phyloP scores from a whole-genome alignment of 2,329 filamentous ascomycete genomes.

The Lachnellula subtilissima region DNA sequence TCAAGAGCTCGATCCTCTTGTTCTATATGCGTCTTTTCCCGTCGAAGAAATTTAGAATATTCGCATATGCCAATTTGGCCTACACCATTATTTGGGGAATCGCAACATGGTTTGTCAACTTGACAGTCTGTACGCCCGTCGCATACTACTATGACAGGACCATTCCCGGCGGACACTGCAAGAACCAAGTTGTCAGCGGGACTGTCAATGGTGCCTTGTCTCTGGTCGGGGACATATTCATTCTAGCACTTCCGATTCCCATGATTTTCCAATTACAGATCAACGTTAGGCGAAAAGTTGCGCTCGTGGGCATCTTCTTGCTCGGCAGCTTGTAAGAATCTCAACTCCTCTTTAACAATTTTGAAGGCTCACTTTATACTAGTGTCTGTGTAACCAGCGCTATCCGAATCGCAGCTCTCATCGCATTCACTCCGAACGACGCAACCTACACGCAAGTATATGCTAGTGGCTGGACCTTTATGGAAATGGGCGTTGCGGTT shows the following conservation, averaged over 20 bases:
- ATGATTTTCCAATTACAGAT: slow-evolving; percentile 14
- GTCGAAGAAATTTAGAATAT: slow-evolving; percentile 11
- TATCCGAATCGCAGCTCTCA: background rate
- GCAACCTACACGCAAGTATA: slow-evolving; percentile 19
- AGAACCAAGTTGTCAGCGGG: slow-evolving; percentile 15
- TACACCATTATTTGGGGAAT: slow-evolving; percentile 19
- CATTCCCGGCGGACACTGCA: slow-evolving; percentile 11
- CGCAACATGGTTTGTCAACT: slow-evolving; percentile 15
- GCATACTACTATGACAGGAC: slow-evolving; percentile 20
- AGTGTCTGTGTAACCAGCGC: background rate
- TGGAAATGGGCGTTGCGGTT: slow-evolving; percentile 32
- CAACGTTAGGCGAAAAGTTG: slow-evolving; percentile 8
- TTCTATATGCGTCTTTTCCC: slow-evolving; percentile 22
- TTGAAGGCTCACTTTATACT: background rate
- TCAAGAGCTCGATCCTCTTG: slow-evolving; percentile 22
- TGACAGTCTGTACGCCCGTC: slow-evolving; percentile 17
- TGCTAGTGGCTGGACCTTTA: slow-evolving; percentile 38
- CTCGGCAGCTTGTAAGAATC: slow-evolving; percentile 13
- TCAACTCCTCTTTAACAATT: slow-evolving; percentile 5
- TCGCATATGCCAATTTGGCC: slow-evolving; percentile 12
- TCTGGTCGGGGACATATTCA: slow-evolving; percentile 13
- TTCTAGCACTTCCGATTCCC: slow-evolving; percentile 12
- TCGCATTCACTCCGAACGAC: slow-evolving; percentile 2
- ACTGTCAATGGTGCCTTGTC: slow-evolving; percentile 15
- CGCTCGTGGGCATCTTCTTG: slow-evolving; percentile 14